Percentiles rank a stretch among this genome's conserved stretches.
Conservation (phyloP, 139 green algal genomes). For the Medakamo hakoo region DNA sequence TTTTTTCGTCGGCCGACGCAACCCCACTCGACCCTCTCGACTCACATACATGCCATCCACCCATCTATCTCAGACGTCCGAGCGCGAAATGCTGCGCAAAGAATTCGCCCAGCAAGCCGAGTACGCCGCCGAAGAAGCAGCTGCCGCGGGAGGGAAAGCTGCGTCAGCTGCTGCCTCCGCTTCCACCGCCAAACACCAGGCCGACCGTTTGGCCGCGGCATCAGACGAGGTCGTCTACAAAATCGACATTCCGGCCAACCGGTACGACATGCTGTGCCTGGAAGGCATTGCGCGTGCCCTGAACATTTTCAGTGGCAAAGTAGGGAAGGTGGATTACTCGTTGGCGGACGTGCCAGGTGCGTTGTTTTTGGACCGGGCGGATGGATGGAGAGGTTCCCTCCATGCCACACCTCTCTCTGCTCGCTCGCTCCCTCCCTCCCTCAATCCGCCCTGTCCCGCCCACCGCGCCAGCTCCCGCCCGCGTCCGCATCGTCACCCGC, state of each 20-base stretch:
- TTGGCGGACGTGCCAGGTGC: constrained; percentile 55
- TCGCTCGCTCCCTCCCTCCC: not conserved
- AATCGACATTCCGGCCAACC: constrained; percentile 98
- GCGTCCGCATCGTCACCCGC: constrained; percentile 52
- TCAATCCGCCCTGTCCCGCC: not conserved
- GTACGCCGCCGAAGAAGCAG: constrained; percentile 15
- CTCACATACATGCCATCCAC: constrained; percentile 1
- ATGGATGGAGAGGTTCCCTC: not conserved
- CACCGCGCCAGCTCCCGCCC: not conserved
- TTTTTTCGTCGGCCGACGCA: not conserved
- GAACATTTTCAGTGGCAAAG: constrained; percentile 82
- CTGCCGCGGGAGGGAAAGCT: constrained; percentile 36
- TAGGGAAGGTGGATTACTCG: constrained; percentile 43
- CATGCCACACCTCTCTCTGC: not conserved
- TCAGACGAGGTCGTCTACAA: constrained; percentile 76
- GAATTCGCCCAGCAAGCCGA: constrained; percentile 30
- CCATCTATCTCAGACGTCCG: constrained; percentile 47
- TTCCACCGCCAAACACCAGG: too few species aligned
- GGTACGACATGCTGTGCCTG: constrained; percentile 98
- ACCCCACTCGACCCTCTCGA: not conserved
- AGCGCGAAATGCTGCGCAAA: constrained; percentile 84
- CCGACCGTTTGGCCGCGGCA: constrained; percentile 5
- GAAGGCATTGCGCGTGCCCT: constrained; percentile 90
- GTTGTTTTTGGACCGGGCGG: not conserved
- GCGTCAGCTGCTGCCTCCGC: constrained; percentile 4